Conservation (phyloP, 2,329 filamentous ascomycete genomes). For the Mycosphaerella sp. region DNA sequence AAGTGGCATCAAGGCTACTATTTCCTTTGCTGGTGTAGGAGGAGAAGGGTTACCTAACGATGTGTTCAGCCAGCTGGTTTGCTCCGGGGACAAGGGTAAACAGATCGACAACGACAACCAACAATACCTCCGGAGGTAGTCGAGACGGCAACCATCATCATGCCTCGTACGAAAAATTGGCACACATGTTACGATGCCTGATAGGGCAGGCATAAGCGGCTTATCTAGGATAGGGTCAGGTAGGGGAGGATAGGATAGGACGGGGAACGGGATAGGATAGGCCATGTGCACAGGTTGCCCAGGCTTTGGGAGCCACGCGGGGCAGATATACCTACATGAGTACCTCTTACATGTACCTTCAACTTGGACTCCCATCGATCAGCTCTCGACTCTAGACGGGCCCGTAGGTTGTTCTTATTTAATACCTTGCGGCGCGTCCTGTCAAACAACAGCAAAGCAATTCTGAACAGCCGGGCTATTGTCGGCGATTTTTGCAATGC, state of each 20-base stretch:
- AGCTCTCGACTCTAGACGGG: background rate
- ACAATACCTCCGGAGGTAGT: no score
- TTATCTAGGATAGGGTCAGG: background rate
- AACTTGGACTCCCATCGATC: background rate
- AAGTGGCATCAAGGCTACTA: no score
- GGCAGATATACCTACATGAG: background rate
- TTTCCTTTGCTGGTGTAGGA: no score
- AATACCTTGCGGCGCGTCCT: background rate
- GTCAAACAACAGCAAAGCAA: background rate
- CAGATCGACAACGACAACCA: no score
- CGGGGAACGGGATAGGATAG: background rate
- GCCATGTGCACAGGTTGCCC: background rate
- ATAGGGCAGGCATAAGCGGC: background rate
- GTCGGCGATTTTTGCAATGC: conserved; percentile 19
- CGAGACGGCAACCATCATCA: background rate
- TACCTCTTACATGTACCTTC: no score
- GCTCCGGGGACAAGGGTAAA: no score
- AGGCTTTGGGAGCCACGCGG: background rate
- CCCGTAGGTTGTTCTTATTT: background rate
- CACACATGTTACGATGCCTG: background rate
- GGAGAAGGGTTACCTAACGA: no score
- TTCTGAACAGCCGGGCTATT: background rate
- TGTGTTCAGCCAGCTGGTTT: no score
- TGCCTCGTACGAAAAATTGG: background rate
- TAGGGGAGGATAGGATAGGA: background rate